Percentiles rank a stretch among this genome's conserved stretches.
Conservation (phyloP, 768 basidiomycete genomes). For the Boletus sp. region DNA sequence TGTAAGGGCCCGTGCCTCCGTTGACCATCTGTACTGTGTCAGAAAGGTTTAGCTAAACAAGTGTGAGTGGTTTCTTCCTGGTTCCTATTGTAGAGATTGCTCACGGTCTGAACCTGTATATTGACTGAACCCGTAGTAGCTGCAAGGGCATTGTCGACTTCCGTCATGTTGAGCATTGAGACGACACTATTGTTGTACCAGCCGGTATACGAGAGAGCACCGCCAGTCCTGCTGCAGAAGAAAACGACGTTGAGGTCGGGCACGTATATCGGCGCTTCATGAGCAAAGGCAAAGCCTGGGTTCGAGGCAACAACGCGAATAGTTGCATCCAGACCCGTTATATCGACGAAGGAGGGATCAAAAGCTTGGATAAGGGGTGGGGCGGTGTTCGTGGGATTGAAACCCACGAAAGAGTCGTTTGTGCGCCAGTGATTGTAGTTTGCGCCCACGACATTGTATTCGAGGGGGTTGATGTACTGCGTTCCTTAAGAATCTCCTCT, state of each 20-base stretch:
- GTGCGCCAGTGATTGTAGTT: slow-evolving; percentile 38
- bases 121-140: slow-evolving; percentile 39
- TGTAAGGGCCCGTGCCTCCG: slow-evolving; percentile 63
- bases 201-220: slow-evolving; percentile 60
- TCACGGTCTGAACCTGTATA: slow-evolving; percentile 46
- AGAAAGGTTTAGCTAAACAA: slow-evolving; percentile 52
- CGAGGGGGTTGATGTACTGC: slow-evolving; percentile 50
- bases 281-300: slow-evolving; percentile 66
- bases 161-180: slow-evolving; percentile 58
- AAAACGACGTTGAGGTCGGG: slow-evolving; percentile 69
- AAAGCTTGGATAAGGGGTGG: slow-evolving; percentile 61
- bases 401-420: slow-evolving; percentile 40
- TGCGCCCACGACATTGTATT: slow-evolving; percentile 51
- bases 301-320: slow-evolving; percentile 61
- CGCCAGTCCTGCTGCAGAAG: slow-evolving; percentile 72
- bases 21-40: slow-evolving; percentile 68
- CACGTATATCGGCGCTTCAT: slow-evolving; percentile 74
- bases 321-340: slow-evolving; percentile 57
- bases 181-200: slow-evolving; percentile 62
- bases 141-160: slow-evolving; percentile 48
- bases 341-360: slow-evolving; percentile 51
- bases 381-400: slow-evolving; percentile 60
- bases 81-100: slow-evolving; percentile 5
- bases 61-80: neutral
- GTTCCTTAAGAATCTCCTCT: neutral